Percentiles rank a stretch among this genome's conserved stretches.
These are phyloP conservation scores for Fusarium continuum DNA, from an alignment of 2,329 filamentous ascomycete genomes.

Conservation along the genomic window DNA sequence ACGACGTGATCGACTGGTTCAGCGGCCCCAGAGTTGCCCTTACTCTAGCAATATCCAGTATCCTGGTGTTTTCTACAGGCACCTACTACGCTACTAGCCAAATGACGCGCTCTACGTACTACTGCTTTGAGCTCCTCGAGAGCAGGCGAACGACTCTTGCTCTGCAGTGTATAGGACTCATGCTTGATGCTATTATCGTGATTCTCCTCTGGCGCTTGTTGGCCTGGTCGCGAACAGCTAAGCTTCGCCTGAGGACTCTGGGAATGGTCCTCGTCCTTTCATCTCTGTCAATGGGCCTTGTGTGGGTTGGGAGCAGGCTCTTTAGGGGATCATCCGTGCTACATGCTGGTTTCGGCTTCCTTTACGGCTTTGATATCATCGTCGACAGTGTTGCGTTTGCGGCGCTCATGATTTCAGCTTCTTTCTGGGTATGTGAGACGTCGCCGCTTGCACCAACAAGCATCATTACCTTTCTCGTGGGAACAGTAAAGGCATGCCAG, in stretches of 20 bases:
- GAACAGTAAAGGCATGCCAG: constrained; percentile 49
- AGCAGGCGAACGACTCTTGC: constrained; percentile 48
- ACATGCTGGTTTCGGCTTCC: constrained; percentile 51
- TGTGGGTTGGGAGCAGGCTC: constrained; percentile 50
- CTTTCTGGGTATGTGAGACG: constrained; percentile 58
- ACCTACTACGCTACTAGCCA: constrained; percentile 53
- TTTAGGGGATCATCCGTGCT: constrained; percentile 37
- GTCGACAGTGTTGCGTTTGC: constrained; percentile 59
- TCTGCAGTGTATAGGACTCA: constrained; percentile 56
- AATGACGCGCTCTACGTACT: constrained; percentile 58
- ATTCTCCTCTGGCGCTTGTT: constrained; percentile 62
- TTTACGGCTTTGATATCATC: constrained; percentile 60
- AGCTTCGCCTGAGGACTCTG: constrained; percentile 56
- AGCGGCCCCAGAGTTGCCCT: constrained; percentile 51
- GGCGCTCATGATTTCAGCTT: constrained; percentile 54
- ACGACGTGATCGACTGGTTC: constrained; percentile 60
- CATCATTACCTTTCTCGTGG: constrained; percentile 56
- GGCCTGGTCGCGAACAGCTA: constrained; percentile 60
- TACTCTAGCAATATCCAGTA: constrained; percentile 49
- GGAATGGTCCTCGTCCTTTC: constrained; percentile 54
- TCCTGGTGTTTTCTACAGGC: constrained; percentile 54
- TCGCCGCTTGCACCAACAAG: constrained; percentile 55
- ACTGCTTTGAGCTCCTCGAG: constrained; percentile 59
- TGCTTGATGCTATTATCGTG: constrained; percentile 58
- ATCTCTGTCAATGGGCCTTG: constrained; percentile 50